Evolutionary conservation across 805 yeast genomes (phyloP), one percentile per base, ranked within the genome.

Genomic region (Kuraishia capsulata): DNA sequence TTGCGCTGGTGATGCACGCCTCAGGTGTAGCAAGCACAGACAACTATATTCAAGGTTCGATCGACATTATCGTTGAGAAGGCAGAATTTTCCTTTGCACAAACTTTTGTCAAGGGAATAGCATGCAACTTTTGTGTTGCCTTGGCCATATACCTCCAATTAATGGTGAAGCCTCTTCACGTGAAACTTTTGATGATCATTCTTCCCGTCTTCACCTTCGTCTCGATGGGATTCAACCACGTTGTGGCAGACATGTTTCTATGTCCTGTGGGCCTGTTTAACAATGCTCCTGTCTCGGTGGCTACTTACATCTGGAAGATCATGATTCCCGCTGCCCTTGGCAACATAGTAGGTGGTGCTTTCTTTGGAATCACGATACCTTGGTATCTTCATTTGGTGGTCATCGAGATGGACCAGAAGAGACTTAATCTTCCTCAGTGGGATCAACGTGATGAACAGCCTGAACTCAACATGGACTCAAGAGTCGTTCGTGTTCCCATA

Each of bases 381-480:
- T 85, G 77, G 72, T 85, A 81, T 49, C 62, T 81, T 43, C 94
- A 85, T 52, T 50, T 85, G 36, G 68, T 73, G 17, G 83, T 76
- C 29, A 86, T 84, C 29, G 94, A 84, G 52, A 61, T 73, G 41
- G 94, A 84, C 59, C 73, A 76, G 56, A 67, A 67, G 44, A 51
- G 64, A 33, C 61, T 83, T 53, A 68, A 78, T 20, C 64, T 84
- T 43, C 94, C 94, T 2, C 60, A 64, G 30, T 82, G 71, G 48
- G 90, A 81, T 30, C 76, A 77, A 39, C 69, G 76, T 47, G 94
- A 84, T 57, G 92, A 84, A 55, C 90, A 81, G 47, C 92, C 94
- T 3, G 83, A 81, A 49, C 59, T 81, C 42, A 78, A 78, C 48
- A 69, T 74, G 64, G 94, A 84, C 54, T 81, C 90, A 4, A 71